Base-by-base conservation (phyloP, 2,329 filamentous ascomycete genomes). In the Neofusicoccum umdonicola region DNA sequence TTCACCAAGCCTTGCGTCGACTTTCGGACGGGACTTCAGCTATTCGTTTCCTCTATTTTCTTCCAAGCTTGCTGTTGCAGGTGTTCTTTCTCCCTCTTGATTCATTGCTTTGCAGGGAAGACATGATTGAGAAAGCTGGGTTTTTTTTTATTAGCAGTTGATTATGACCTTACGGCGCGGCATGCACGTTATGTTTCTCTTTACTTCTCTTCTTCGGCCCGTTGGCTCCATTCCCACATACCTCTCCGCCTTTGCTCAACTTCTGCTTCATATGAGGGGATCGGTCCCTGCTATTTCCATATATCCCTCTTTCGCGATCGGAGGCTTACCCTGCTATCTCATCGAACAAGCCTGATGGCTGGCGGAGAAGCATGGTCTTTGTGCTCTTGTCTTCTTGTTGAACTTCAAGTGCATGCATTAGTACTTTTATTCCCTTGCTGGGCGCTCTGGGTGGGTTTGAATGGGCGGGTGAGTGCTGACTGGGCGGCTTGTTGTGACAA, bases 101-200 rank as follows among this genome's bases (percentile, higher is more conserved):
- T 19, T 39, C 19, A 19, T 51, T 19, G 35, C 45, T 41, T 57
- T 39, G 19, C n/a, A 50, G 58, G n/a, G 44, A 61, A 17, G 44
- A 48, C 22, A 51, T 15, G 45, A 51, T 62, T 41, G 56, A 60
- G 31, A 35, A 17, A 17, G 56, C 42, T 62, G 34, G 44, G 17
- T 62, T 57, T 41, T 31, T 31, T 7, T 45, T 42, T 42, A 48
- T 19, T 22, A 17, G 22, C 54, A 45, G 44, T 47, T 60, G 44
- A 42, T 62, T 62, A 62, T 34, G 58, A 62, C 58, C 58, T 62
- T 37, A 62, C n/a, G 58, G 58, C 58, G 45, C 45, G 58, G 45
- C 58, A 62, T 62, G 58, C 47, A 62, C 45, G 58, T 62, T 62
- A 62, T 51, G 44, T 50, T 51, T 62, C 34, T 27, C 13, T 62